Evolutionary conservation across 192 early-diverging fungal genomes (phyloP).

Genomic region (Coemansia sp.): DNA sequence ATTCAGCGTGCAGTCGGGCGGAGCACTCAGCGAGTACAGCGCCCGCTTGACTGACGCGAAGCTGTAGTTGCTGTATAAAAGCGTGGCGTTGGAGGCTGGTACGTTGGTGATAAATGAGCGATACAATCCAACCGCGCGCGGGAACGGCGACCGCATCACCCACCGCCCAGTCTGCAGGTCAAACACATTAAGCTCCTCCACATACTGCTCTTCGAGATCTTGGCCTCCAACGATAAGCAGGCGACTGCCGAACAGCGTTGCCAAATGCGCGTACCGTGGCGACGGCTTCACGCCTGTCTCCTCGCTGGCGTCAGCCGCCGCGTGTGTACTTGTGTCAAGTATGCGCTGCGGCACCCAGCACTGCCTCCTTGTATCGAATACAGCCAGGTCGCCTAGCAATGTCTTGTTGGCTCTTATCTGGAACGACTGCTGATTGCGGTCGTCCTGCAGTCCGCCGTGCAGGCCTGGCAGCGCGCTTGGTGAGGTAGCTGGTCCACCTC

Average conservation of each 20-base stretch:
- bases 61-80: slow-evolving; percentile 77
- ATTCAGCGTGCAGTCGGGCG: slow-evolving; percentile 60
- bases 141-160: slow-evolving; percentile 64
- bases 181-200: slow-evolving; percentile 78
- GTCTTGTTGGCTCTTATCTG: slow-evolving; percentile 57
- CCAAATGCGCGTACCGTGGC: slow-evolving; percentile 76
- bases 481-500: slow-evolving; percentile 2
- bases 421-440: slow-evolving; percentile 55
- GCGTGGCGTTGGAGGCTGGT: slow-evolving; percentile 60
- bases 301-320: slow-evolving; percentile 21
- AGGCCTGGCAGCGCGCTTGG: not conserved
- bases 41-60: slow-evolving; percentile 73
- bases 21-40: slow-evolving; percentile 67
- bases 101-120: slow-evolving; percentile 71
- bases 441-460: slow-evolving; percentile 27
- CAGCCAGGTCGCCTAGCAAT: slow-evolving; percentile 69
- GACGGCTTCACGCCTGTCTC: slow-evolving; percentile 43
- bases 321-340: slow-evolving; percentile 28
- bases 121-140: slow-evolving; percentile 77
- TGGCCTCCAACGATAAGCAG: slow-evolving; percentile 75
- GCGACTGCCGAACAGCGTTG: slow-evolving; percentile 63
- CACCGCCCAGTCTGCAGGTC: slow-evolving; percentile 70
- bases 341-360: slow-evolving; percentile 52
- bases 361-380: slow-evolving; percentile 61
- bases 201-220: slow-evolving; percentile 73